Evolutionary conservation across 2,329 filamentous ascomycete species (phyloP), one percentile per base, ranked within the genome.

Genomic region (Fusarium albosuccineum): DNA sequence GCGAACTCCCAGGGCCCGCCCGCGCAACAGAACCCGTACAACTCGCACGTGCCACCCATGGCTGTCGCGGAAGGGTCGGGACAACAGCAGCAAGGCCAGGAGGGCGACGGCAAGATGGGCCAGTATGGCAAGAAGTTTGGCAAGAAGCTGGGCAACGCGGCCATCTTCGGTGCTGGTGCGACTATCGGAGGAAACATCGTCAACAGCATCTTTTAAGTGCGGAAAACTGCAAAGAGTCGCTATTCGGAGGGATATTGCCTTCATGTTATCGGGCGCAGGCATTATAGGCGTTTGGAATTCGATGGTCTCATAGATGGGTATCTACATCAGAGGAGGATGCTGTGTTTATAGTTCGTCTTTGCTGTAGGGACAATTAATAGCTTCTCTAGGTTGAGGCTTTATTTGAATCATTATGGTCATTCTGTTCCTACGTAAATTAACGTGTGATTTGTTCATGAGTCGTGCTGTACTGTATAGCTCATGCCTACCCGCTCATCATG

Each of bases 61-160:
- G 92, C 92, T 44, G 87, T 96, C 4, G 88, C 89, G 37, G 85
- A 92, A 52, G 85, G 83, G 55, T 77, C 80, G 57, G 77, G 77
- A 62, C 76, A 72, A 30, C 70, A 71, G 54, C 77, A 77, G 66
- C 81, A 77, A 62, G 82, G 80, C 70, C 73, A 76, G 34, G 81
- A 76, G 33, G 82, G 81, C 11, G 83, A 82, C 76, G 70, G 68
- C 67, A 96, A 96, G 82, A 82, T 89, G 14, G 86, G 89, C 66
- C 86, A 93, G 79, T 87, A 89, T 57, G 94, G 93, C 57, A 97
- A 97, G 89, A 97, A 97, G 82, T 92, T 97, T 80, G 94, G 95
- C 70, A 97, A 97, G 88, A 98, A 97, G 85, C 72, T 83, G 44
- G 95, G 95, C 7, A 89, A 90, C 72, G 85, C 86, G 44, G 93